Base-by-base conservation (phyloP, 2,329 filamentous ascomycete genomes). In the Laburnicola sp. region DNA sequence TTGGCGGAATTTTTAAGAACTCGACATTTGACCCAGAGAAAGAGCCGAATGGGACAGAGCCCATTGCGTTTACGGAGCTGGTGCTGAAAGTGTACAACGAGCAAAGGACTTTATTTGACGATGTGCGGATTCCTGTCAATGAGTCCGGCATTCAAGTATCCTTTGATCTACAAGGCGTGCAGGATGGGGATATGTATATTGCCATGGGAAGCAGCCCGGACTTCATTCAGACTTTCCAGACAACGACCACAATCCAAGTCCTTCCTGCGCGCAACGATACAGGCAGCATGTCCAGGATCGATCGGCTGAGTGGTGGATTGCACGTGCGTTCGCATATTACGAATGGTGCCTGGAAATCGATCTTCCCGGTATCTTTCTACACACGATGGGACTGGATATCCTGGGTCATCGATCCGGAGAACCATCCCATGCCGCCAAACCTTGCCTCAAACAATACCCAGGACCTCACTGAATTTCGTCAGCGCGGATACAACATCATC, bases 361-460 rank as follows among this genome's bases (percentile, higher is more conserved):
- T 80, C 4, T 70, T 79, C n/a, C 78, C 78, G 0, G 76, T 76
- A 53, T 75, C 75, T 0, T 76, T 74, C 59, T 80, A 79, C 56
- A 74, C 73, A 1, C 65, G 60, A 28, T 78, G 76, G 70, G 74
- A 70, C 50, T 56, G 64, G 62, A 51, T 75, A 31, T 22, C 39
- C 10, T 48, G 28, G 3, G 54, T 53, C 27, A 57, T 70, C 41
- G 70, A 62, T 46, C 43, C 43, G 16, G 32, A 21, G 4, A 37
- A 45, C 26, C 37, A 45, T 16, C 34, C 43, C 8, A 16, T 22
- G 11, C 43, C 43, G 3, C 25, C 11, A 2, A 58, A 58, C 44
- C 21, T 50, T 39, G 50, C 54, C n/a, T 56, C 54, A 5, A 48
- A 74, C 16, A 57, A 64, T 9, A 39, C 45, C 3, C 39, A 21